Conservation (phyloP, 2,329 filamentous ascomycete species). For the Ophiosphaerella narmari region DNA sequence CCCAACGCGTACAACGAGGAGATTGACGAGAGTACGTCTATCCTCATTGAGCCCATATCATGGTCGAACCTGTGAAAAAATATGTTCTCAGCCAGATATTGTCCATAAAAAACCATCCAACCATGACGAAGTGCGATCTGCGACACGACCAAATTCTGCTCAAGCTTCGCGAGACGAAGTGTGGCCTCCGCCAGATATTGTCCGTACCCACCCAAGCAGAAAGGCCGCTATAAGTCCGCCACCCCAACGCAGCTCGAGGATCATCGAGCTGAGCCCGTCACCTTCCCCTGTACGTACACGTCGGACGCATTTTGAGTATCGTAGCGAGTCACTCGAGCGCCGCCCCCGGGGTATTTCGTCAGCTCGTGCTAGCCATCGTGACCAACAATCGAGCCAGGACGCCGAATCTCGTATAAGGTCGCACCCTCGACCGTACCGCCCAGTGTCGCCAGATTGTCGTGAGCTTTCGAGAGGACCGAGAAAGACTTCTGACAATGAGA, state of each 20-base stretch:
- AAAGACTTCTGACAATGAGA: constrained; percentile 17
- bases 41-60: constrained; percentile 27
- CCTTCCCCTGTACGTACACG: constrained; percentile 23
- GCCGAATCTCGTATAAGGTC: constrained; percentile 29
- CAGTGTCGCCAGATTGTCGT: constrained; percentile 26
- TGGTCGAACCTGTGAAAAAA: constrained; percentile 20
- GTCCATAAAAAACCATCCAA: constrained; percentile 9
- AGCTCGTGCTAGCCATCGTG: constrained; percentile 5
- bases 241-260: constrained; percentile 17
- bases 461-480: constrained; percentile 18
- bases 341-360: constrained; percentile 17
- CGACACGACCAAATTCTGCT: constrained; percentile 3
- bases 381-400: constrained; percentile 16
- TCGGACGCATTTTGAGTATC: constrained; percentile 17
- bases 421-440: constrained; percentile 30
- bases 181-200: constrained; percentile 30
- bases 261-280: constrained; percentile 31
- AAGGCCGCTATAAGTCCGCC: constrained; percentile 10
- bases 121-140: constrained; percentile 1
- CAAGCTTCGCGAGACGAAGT: constrained; percentile 17
- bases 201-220: constrained; percentile 28
- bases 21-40: constrained; percentile 14
- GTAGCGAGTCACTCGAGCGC: constrained; percentile 20
- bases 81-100: constrained; percentile 26
- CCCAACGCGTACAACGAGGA: constrained; percentile 10